phyloP scores from a whole-genome alignment of 2,329 filamentous ascomycete species.

The Metarhizium anisopliae region DNA sequence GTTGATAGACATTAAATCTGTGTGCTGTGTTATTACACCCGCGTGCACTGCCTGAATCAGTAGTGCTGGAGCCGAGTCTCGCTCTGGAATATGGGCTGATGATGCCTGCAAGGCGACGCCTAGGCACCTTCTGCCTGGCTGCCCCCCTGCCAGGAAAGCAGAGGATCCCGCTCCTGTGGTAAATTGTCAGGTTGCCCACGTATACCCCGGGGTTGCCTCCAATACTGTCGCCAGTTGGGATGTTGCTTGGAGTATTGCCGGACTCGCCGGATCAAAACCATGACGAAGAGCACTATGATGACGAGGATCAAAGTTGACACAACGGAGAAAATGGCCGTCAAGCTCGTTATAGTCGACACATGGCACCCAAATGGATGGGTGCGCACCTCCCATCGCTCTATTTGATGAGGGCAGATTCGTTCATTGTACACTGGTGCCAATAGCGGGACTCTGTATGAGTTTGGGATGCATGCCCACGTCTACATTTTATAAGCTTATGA shows the following conservation, averaged over 20 bases:
- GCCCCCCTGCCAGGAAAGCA: neutral
- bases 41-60: neutral
- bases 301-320: constrained; percentile 18
- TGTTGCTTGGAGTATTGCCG: constrained; percentile 13
- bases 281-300: constrained; percentile 11
- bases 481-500: constrained; percentile 14
- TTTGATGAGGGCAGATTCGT: constrained; percentile 42
- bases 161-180: constrained; percentile 17
- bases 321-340: constrained; percentile 20
- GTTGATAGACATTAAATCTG: neutral
- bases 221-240: constrained; percentile 11
- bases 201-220: constrained; percentile 8
- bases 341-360: constrained; percentile 25
- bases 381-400: constrained; percentile 30
- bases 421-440: constrained; percentile 42
- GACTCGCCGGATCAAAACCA: constrained; percentile 10
- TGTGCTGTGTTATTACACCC: constrained; percentile 1
- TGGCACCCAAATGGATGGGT: constrained; percentile 26
- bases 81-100: neutral
- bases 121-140: neutral
- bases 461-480: constrained; percentile 48
- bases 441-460: constrained; percentile 32
- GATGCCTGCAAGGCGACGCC: neutral
- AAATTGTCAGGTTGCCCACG: constrained; percentile 2
- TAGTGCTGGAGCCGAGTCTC: neutral